These are phyloP conservation scores for Aegilops umbellulata DNA, from an alignment of 176 grass and related monocot genomes.

Conservation along the genomic window DNA sequence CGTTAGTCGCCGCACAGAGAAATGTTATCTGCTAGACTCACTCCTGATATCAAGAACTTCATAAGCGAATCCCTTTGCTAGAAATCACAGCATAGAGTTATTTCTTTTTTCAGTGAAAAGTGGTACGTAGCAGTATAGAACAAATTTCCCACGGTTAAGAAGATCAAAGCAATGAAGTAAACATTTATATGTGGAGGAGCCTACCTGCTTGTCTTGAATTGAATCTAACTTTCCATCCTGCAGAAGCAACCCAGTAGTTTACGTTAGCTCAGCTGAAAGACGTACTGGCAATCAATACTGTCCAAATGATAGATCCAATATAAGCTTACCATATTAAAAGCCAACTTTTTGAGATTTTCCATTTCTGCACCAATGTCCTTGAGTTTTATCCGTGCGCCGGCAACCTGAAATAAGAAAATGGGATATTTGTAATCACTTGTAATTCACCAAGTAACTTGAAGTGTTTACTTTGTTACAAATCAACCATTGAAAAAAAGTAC, in stretches of 20 bases:
- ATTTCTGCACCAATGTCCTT: conserved; percentile 61
- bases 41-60: not conserved
- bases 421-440: not conserved
- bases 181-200: not conserved
- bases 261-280: conserved; percentile 2
- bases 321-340: conserved; percentile 44
- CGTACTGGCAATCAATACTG: not conserved
- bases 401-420: conserved; percentile 43
- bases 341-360: conserved; percentile 42
- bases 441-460: not conserved
- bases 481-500: not conserved
- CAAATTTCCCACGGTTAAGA: not conserved
- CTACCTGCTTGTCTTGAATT: conserved; percentile 72
- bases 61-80: not conserved
- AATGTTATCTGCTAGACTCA: not conserved
- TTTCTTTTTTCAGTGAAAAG: too few species aligned
- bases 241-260: conserved; percentile 3
- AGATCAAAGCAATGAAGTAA: not conserved
- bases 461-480: not conserved
- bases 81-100: not conserved
- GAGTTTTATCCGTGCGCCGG: conserved; percentile 48
- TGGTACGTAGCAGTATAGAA: too few species aligned
- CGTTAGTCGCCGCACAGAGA: not conserved
- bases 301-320: not conserved
- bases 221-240: conserved; percentile 70